Evolutionary conservation across 805 yeast genomes (phyloP), one percentile per base, ranked within the genome.

Genomic region (Candida michaelii): DNA sequence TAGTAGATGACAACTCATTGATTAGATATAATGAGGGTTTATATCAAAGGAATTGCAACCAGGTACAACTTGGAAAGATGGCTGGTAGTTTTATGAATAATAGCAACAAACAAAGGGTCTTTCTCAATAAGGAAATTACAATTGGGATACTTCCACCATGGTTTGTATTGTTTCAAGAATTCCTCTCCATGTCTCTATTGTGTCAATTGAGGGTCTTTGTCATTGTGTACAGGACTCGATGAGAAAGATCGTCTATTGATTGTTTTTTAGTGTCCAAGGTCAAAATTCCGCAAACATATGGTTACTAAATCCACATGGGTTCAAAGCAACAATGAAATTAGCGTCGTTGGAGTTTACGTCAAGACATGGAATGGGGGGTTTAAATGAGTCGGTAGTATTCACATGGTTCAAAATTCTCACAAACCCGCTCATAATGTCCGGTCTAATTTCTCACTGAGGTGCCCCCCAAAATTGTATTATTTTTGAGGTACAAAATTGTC

Each of bases 121-220:
- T 12, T 5, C 23, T 4, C 8, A 31, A 18, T 19, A 3, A 2
- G 35, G 13, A 17, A 18, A 14, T 3, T 12, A 4, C 16, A 24
- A 31, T 18, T 8, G 25, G 15, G 25, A 17, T 18, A 12, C 4
- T n/a, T 7, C 15, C n/a, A 31, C 7, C n/a, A 7, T 14, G 25
- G 25, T 18, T 14, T 12, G 15, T 31, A 31, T 31, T 31, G 35
- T 31, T 18, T 18, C 4, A 18, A 6, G 4, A n/a, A 5, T 12
- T 31, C 18, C 35, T 10, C 5, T 18, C 10, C 18, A 10, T 4
- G 8, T 11, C 25, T 3, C 11, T 5, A 18, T 31, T 31, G 25
- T 31, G 4, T 31, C 35, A 31, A 31, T 31, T 18, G 25, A 31
- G 35, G 35, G 35, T 31, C 35, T 31, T 31, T 31, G 35, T 31